Evolutionary conservation across 441 rosid species (phyloP), one percentile per base, ranked within the genome.

Genomic region (Populus tomentosa): DNA sequence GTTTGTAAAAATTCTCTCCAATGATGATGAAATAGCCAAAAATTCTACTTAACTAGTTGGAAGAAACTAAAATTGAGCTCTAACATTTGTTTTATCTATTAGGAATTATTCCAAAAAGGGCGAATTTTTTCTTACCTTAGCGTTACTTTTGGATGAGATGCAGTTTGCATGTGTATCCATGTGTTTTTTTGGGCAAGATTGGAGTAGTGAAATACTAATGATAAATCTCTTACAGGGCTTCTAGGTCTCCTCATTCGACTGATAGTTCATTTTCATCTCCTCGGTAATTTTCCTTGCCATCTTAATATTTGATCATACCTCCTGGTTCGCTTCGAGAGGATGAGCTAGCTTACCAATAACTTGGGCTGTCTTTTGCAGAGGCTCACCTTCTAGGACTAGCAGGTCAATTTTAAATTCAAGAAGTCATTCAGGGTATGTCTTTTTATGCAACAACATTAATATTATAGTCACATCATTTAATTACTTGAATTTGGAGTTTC

Each of bases 391-490:
- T 67, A 82, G 85, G 77, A 77, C 77, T 80, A 89, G 92, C 84
- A 87, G 79, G 84, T 82, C 91, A 53, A 80, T 75, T 76, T 92
- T 97, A 78, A 84, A 86, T 73, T 91, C 92, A 2, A 83, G 89
- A 82, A 92, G 97, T 84, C 74, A 28, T 28, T 89, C 94, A 26
- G 83, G 82, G 96, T 91, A 89, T 72, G 87, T 62, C 36, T 64
- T 76, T 40, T 61, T 76, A 61, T 67, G 67, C 21, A 18, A 35
- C 6, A 33, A 56, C 42, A 38, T 65, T 76, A 65, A 26, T 69
- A 46, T 32, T 24, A 35, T 14, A 75, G 42, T 61, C 18, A 10
- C 16, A 18, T 10, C 67, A 62, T 77, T 78, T 18, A 10, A 28
- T 62, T 75, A 26, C 46, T 65, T 70, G 67, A 75, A 36, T 35